Percentiles rank a stretch among this genome's conserved stretches.
Conservation (phyloP, 164 flowering plant genomes). For the Magnolia officinalis region DNA sequence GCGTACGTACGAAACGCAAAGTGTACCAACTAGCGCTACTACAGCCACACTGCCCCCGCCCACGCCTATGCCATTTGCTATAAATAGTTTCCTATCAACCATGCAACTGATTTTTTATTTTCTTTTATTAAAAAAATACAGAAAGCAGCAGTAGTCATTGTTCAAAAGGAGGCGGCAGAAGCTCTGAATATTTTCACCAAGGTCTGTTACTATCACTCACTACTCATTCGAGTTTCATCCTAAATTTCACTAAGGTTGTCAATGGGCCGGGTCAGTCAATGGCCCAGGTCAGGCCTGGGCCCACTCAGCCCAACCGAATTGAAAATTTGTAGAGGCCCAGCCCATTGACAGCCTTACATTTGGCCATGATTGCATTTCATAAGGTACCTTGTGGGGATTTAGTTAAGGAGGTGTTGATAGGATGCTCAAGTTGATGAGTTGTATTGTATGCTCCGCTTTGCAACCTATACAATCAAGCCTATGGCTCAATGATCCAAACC, state of each 20-base stretch:
- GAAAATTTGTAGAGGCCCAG: not conserved
- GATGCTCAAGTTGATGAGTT: no score
- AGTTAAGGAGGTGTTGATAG: no score
- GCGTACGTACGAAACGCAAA: no score
- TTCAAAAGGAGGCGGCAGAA: conserved; percentile 24
- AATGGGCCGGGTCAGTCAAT: not conserved
- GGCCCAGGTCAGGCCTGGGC: not conserved
- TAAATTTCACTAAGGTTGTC: not conserved
- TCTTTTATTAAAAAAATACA: conserved; percentile 7
- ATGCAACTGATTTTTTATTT: not conserved
- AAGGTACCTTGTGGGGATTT: no score
- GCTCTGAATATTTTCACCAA: conserved; percentile 25
- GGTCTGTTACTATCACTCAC: conserved; percentile 16
- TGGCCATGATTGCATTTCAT: no score
- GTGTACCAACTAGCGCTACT: no score
- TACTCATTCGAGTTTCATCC: not conserved
- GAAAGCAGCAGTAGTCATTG: conserved; percentile 44
- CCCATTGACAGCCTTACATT: not conserved
- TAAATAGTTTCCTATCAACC: no score
- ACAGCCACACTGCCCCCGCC: no score
- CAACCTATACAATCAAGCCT: no score
- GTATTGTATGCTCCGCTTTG: no score
- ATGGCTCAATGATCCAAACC: no score
- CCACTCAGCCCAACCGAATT: not conserved
- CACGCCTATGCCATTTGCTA: no score